Conservation (phyloP, 257 asterid genomes). For the Lithospermum erythrorhizon region DNA sequence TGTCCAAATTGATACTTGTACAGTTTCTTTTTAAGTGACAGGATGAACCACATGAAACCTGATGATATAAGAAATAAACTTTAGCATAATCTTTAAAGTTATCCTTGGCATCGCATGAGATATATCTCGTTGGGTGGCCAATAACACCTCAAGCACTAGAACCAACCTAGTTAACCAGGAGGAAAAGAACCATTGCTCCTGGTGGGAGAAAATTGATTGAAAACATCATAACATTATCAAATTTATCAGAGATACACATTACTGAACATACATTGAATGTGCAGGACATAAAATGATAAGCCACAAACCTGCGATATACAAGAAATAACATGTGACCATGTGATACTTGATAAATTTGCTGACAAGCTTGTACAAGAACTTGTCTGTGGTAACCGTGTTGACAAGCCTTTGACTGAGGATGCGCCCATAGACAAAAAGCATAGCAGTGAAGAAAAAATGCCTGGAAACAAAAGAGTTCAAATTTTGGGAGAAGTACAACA, state of each 20-base stretch:
- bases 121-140: too few species aligned
- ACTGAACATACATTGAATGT: constrained; percentile 1
- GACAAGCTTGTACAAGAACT: constrained; percentile 58
- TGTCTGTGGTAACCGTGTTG: constrained; percentile 68
- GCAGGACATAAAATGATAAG: constrained; percentile 2
- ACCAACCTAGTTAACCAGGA: too few species aligned
- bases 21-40: constrained; percentile 76
- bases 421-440: constrained; percentile 80
- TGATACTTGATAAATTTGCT: constrained; percentile 71
- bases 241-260: not conserved
- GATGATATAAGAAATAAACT: constrained; percentile 17
- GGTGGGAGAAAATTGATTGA: not conserved
- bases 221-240: not conserved
- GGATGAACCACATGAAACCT: constrained; percentile 93
- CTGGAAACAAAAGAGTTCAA: constrained; percentile 26
- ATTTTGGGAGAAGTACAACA: not conserved
- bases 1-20: constrained; percentile 92
- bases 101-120: not conserved
- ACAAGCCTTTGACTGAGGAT: constrained; percentile 77
- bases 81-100: constrained; percentile 1
- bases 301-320: constrained; percentile 65
- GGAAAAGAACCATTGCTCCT: not conserved
- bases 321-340: constrained; percentile 85
- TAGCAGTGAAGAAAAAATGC: constrained; percentile 85
- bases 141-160: too few species aligned